Evolutionary conservation across 208 protist species (phyloP).

Genomic region (Porcisia deanei): DNA sequence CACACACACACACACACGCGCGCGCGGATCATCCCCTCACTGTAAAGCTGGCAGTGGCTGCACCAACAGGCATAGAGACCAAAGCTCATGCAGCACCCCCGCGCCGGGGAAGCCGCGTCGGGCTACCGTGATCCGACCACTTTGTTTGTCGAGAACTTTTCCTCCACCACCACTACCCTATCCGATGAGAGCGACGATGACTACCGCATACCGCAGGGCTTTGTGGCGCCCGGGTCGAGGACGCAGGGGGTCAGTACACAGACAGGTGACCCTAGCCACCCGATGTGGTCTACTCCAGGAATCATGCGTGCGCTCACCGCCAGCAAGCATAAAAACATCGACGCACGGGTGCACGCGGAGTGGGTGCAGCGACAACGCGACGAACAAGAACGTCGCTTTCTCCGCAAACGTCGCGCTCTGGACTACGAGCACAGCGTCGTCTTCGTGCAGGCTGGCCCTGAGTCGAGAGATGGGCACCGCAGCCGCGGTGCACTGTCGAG

Average conservation of each 20-base stretch:
- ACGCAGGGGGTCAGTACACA: not conserved
- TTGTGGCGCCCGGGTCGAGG: not conserved
- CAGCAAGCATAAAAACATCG: not conserved
- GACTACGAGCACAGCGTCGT: conserved; percentile 16
- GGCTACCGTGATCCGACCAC: conserved; percentile 26
- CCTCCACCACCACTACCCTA: conserved; percentile 2
- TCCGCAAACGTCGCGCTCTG: conserved; percentile 22
- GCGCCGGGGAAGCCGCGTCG: conserved; percentile 1
- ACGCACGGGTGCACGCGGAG: not conserved
- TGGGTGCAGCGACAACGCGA: conserved; percentile 14
- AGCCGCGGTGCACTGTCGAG: not conserved
- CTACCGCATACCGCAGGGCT: not conserved
- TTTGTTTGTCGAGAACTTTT: conserved; percentile 15
- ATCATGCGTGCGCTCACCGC: not conserved
- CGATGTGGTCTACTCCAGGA: not conserved
- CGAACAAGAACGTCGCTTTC: conserved; percentile 5
- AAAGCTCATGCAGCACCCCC: conserved; percentile 6
- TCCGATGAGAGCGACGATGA: conserved; percentile 11
- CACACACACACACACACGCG: not conserved
- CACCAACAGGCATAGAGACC: not conserved
- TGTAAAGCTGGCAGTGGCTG: not conserved
- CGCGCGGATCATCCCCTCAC: not conserved
- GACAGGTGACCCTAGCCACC: not conserved
- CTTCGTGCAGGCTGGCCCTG: not conserved
- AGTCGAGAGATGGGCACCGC: not conserved